Conservation (phyloP, 2,329 filamentous ascomycete species). For the Aspergillus sp. region DNA sequence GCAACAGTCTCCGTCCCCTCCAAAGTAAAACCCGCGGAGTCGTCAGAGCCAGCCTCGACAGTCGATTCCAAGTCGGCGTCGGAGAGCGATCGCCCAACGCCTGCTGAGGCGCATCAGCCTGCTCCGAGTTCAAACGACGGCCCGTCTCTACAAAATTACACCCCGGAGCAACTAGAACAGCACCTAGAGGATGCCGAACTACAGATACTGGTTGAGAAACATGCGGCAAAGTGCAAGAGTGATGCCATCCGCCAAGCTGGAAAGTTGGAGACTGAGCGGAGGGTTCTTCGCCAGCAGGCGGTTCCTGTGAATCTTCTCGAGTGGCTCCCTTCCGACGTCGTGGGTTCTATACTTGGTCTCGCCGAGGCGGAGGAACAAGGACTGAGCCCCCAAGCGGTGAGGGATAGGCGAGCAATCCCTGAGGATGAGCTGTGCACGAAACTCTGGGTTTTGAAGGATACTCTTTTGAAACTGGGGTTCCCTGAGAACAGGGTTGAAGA, state of each 20-base stretch:
- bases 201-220: conserved; percentile 81
- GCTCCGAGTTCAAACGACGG: conserved; percentile 8
- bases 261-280: conserved; percentile 80
- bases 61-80: conserved; percentile 31
- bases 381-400: conserved; percentile 31
- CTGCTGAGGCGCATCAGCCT: conserved; percentile 18
- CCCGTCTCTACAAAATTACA: conserved; percentile 56
- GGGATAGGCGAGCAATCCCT: conserved; percentile 46
- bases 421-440: conserved; percentile 79
- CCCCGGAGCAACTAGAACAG: conserved; percentile 83
- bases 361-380: conserved; percentile 41
- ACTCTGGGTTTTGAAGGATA: conserved; percentile 80
- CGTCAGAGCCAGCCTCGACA: conserved; percentile 28
- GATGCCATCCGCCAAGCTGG: conserved; percentile 75
- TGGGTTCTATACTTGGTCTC: conserved; percentile 75
- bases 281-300: conserved; percentile 76
- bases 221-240: conserved; percentile 73
- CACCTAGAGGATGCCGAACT: conserved; percentile 90
- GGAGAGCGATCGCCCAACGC: conserved; percentile 30
- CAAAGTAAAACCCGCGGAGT: conserved; percentile 62
- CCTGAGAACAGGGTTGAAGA: conserved; percentile 61
- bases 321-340: conserved; percentile 78
- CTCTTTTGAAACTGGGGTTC: conserved; percentile 69
- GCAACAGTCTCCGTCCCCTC: conserved; percentile 91
- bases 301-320: conserved; percentile 69